Percentiles rank a stretch among this genome's conserved stretches.
Evolutionary conservation across 2,329 filamentous ascomycete genomes (phyloP).

Genomic region (Monilinia aucupariae): DNA sequence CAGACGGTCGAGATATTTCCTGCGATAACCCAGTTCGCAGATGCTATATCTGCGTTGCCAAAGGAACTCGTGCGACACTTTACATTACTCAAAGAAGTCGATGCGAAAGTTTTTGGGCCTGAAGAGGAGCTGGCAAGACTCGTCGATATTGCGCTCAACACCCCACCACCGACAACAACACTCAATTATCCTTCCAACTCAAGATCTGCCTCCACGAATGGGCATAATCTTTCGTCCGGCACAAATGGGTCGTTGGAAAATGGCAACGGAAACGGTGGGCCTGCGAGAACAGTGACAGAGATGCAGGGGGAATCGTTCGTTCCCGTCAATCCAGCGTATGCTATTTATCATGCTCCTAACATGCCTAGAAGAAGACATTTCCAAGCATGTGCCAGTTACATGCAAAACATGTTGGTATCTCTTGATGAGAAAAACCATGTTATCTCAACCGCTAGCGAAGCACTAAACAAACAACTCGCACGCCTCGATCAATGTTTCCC

Average conservation of each 20-base stretch:
- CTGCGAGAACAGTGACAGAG: conserved; percentile 23
- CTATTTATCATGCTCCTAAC: conserved; percentile 52
- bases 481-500: conserved; percentile 85
- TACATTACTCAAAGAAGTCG: conserved; percentile 92
- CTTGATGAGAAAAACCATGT: conserved; percentile 98
- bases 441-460: conserved; percentile 85
- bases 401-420: conserved; percentile 80
- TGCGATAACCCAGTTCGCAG: conserved; percentile 71
- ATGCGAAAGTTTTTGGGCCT: conserved; percentile 89
- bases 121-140: conserved; percentile 77
- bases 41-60: conserved; percentile 85
- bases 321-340: conserved; percentile 37
- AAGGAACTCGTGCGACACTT: conserved; percentile 95
- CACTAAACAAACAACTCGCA: conserved; percentile 74
- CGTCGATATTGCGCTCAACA: conserved; percentile 57
- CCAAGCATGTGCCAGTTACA: conserved; percentile 68
- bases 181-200: conserved; percentile 28
- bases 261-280: conserved; percentile 29
- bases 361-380: conserved; percentile 68
- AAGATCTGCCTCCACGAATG: conserved; percentile 29
- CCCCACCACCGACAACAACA: conserved; percentile 41
- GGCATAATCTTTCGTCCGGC: conserved; percentile 25
- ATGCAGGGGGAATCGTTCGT: conserved; percentile 14
- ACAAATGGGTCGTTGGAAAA: conserved; percentile 33
- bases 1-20: conserved; percentile 63